Evolutionary conservation across 345 rosid species (phyloP), one percentile per base, ranked within the genome.

Genomic region (Balakata baccata): DNA sequence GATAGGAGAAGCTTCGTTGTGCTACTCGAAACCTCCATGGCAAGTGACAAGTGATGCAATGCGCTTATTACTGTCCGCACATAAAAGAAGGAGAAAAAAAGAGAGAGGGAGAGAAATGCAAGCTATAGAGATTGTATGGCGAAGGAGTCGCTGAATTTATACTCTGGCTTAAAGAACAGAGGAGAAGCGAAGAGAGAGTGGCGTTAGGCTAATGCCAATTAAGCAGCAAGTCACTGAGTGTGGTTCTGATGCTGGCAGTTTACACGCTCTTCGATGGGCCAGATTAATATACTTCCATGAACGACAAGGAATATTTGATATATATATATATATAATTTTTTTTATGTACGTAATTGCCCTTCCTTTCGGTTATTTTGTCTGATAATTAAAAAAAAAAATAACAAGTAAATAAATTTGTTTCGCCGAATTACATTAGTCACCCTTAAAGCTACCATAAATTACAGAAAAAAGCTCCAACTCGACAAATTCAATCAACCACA

Each of bases 281-380:
- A 23, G 25, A 11, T 60, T 60, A 34, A 57, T 59, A 59, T 29
- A 25, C 5, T 12, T 25, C n/a, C n/a, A 3, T 18, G n/a, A 2
- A 51, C n/a, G 56, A 13, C 56, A 51, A 3, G 34, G 34, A 29
- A 29, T 29, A 29, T 29, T 29, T 1, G 34, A 29, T 29, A 1
- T 29, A n/a, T 29, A 29, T 29, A 1, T 29, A 1, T 2, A 29
- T 29, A 29, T 29, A 5, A 18, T 22, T 25, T 47, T 4, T 59
- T n/a, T 1, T 46, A 65, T 70, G 83, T 72, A 83, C 87, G 17
- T n/a, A 1, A 53, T 7, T 78, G 71, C 89, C 87, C 88, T 77
- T 52, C 23, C 76, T 78, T 83, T 78, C 84, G 85, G 79, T 80
- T 71, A 4, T 51, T 49, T 41, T 53, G 60, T 66, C 47, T 53